phyloP scores from a whole-genome alignment of 345 rosid species.

The Eucalyptus tenuipes region DNA sequence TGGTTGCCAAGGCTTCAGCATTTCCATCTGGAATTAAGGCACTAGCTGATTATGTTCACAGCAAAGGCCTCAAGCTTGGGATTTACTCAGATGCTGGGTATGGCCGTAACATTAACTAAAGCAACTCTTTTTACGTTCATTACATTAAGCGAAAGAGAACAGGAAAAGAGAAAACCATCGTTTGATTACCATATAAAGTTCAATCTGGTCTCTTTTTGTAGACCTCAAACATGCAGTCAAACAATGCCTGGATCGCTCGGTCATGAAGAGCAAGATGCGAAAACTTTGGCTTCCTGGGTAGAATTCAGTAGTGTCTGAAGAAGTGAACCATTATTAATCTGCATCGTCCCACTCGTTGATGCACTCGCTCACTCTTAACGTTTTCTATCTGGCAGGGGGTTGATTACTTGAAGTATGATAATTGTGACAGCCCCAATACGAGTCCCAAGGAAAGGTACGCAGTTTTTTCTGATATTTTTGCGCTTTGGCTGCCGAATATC shows the following conservation, averaged over 20 bases:
- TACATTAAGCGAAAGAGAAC: background rate
- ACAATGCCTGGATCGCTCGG: conserved; percentile 51
- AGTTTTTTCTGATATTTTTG: background rate
- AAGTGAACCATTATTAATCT: background rate
- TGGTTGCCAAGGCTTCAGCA: conserved; percentile 25
- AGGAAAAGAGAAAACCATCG: background rate
- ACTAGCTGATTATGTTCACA: conserved; percentile 32
- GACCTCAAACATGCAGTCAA: conserved; percentile 42
- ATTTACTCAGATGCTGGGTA: conserved; percentile 14
- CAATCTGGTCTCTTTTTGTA: background rate
- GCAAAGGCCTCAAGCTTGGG: conserved; percentile 30
- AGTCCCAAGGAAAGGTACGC: conserved; percentile 31
- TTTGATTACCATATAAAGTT: background rate
- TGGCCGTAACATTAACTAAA: background rate
- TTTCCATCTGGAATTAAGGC: conserved; percentile 43
- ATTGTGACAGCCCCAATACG: conserved; percentile 16
- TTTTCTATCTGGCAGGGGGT: conserved; percentile 13
- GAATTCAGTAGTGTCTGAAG: background rate
- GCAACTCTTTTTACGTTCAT: background rate
- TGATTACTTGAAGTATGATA: conserved; percentile 50
- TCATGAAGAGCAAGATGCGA: conserved; percentile 45
- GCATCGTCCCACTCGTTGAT: background rate
- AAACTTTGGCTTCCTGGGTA: conserved; percentile 15
- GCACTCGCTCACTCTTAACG: background rate
- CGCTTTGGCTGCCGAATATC: background rate